These are phyloP conservation scores for Kuraishia piskuri DNA, from an alignment of 805 yeast genomes.

Conservation along the genomic window DNA sequence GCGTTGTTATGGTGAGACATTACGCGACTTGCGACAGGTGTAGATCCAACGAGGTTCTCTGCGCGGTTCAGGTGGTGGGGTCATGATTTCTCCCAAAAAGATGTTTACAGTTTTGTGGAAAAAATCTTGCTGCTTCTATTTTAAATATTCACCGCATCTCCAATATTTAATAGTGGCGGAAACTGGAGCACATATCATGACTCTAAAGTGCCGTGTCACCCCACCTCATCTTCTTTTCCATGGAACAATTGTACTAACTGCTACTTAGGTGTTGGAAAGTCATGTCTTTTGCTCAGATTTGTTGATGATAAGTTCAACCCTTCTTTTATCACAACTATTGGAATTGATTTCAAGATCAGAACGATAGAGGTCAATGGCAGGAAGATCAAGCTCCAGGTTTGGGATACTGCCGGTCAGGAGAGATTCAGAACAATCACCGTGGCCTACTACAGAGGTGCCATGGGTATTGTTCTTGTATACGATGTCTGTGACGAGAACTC, in stretches of 20 bases:
- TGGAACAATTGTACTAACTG: background rate
- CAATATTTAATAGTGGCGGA: too few species aligned
- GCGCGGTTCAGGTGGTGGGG: background rate
- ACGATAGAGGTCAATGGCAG: conserved; percentile 91
- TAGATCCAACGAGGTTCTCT: conserved; percentile 1
- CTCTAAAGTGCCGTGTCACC: too few species aligned
- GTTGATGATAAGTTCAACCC: conserved; percentile 97
- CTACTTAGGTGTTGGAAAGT: conserved; percentile 61
- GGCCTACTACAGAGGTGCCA: conserved; percentile 87
- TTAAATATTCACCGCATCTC: background rate
- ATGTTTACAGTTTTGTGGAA: too few species aligned
- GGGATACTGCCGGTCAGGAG: conserved; percentile 99
- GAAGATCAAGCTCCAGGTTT: conserved; percentile 86
- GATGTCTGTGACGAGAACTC: conserved; percentile 87
- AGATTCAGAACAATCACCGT: conserved; percentile 90
- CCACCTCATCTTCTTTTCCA: background rate
- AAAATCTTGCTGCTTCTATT: too few species aligned
- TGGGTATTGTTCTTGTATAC: conserved; percentile 78
- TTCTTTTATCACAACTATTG: conserved; percentile 93
- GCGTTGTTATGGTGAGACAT: background rate
- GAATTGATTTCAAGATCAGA: conserved; percentile 96
- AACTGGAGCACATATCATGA: too few species aligned
- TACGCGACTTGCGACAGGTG: background rate
- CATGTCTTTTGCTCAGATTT: conserved; percentile 85
- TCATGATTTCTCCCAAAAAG: background rate